Conservation (phyloP, 78 protist species). For the Speleostelium caveatum region DNA sequence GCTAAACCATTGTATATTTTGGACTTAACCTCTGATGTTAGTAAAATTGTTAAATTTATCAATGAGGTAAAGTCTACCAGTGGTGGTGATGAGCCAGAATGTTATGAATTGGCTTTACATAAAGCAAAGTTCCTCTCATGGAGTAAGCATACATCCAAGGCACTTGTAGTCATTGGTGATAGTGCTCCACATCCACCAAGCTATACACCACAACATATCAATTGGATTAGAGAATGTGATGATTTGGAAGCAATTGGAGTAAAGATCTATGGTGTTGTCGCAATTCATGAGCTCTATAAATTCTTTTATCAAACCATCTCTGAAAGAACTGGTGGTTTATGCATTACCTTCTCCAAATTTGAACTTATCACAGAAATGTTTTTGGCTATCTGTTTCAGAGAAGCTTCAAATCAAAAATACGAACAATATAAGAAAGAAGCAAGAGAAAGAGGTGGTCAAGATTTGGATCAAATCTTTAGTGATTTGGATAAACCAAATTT, state of each 20-base stretch:
- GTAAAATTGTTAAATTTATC: slow-evolving; percentile 31
- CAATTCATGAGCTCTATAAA: slow-evolving; percentile 36
- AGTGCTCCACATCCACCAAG: slow-evolving; percentile 71
- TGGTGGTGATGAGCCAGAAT: slow-evolving; percentile 83
- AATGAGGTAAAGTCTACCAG: slow-evolving; percentile 22
- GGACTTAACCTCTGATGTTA: slow-evolving; percentile 52
- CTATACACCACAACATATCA: slow-evolving; percentile 43
- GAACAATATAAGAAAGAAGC: slow-evolving; percentile 60
- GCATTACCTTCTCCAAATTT: slow-evolving; percentile 45
- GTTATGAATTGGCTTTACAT: slow-evolving; percentile 62
- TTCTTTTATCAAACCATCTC: slow-evolving; percentile 69
- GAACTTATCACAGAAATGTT: slow-evolving; percentile 78
- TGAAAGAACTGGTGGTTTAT: slow-evolving; percentile 69
- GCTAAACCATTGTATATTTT: not conserved
- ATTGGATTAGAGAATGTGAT: slow-evolving; percentile 66
- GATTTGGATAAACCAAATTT: slow-evolving; percentile 65
- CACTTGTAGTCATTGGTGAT: slow-evolving; percentile 79
- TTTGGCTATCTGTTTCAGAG: slow-evolving; percentile 79
- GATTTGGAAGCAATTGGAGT: slow-evolving; percentile 45
- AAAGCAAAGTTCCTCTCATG: slow-evolving; percentile 64
- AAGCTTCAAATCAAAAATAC: slow-evolving; percentile 45
- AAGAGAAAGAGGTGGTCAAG: slow-evolving; percentile 34
- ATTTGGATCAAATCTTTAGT: slow-evolving; percentile 16
- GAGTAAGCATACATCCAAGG: slow-evolving; percentile 57
- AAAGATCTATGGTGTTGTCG: slow-evolving; percentile 77